Percentiles rank a stretch among this genome's conserved stretches.
Evolutionary conservation across 306 rosid genomes (phyloP).

Genomic region (Macrotyloma uniflorum): DNA sequence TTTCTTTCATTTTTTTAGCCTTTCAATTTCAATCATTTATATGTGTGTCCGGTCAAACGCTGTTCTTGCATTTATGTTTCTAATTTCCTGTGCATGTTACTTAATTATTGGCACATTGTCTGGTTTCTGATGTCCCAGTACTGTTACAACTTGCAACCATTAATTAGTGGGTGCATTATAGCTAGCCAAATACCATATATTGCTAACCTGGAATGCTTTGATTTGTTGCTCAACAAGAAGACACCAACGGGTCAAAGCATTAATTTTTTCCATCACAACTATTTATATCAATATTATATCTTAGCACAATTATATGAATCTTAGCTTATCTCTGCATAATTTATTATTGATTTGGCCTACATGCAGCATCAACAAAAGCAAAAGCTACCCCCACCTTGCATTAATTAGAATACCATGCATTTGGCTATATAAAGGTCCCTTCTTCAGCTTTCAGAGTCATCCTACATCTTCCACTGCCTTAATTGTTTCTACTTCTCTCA

Average conservation of each 20-base stretch:
- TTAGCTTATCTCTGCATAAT: neutral
- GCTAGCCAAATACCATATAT: neutral
- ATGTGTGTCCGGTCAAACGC: no score
- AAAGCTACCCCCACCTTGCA: constrained; percentile 1
- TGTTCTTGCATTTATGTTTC: no score
- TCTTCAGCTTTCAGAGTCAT: constrained; percentile 31
- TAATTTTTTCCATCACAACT: constrained; percentile 11
- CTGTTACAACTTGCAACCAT: neutral
- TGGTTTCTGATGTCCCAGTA: constrained; percentile 10
- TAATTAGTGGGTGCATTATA: neutral
- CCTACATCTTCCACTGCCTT: constrained; percentile 1
- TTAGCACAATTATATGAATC: constrained; percentile 26
- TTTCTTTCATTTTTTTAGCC: neutral
- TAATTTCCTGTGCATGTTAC: neutral
- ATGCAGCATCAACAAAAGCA: neutral
- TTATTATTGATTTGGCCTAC: constrained; percentile 16
- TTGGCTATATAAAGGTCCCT: constrained; percentile 30
- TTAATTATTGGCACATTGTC: constrained; percentile 35
- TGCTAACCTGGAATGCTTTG: constrained; percentile 27
- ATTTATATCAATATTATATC: constrained; percentile 1
- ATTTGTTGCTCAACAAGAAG: constrained; percentile 25
- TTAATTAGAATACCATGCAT: neutral
- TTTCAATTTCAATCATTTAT: neutral
- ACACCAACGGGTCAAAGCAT: constrained; percentile 35
- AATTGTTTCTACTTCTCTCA: constrained; percentile 16